These are phyloP conservation scores for Areca catechu DNA, from an alignment of 176 grass and related monocot genomes.

Conservation along the genomic window DNA sequence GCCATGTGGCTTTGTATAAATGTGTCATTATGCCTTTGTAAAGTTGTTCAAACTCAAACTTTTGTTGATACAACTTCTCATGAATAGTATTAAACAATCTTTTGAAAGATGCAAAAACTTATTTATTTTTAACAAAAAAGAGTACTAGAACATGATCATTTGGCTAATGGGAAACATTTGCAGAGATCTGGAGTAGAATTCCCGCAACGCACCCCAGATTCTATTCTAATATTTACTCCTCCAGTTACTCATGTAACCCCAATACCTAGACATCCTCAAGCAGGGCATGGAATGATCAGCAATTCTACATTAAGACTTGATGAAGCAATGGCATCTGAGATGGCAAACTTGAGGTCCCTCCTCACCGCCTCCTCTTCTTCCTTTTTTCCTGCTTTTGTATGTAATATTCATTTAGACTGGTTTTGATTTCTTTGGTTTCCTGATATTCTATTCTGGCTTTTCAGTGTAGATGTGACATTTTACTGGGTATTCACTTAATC, in stretches of 20 bases:
- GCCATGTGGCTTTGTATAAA: too few relatives aligned
- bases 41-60: too few relatives aligned
- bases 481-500: neutral
- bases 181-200: conserved; percentile 67
- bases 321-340: conserved; percentile 65
- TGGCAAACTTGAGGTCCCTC: conserved; percentile 38
- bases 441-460: too few relatives aligned
- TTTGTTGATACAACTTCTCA: too few relatives aligned
- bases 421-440: too few relatives aligned
- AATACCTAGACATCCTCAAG: conserved; percentile 20
- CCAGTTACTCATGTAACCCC: conserved; percentile 22
- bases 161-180: neutral
- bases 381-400: too few relatives aligned
- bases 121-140: neutral
- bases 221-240: conserved; percentile 58
- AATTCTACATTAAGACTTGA: conserved; percentile 54
- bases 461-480: too few relatives aligned
- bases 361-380: too few relatives aligned
- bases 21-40: too few relatives aligned
- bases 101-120: neutral
- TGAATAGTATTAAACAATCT: too few relatives aligned
- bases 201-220: conserved; percentile 43
- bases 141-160: too few relatives aligned
- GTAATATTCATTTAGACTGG: too few relatives aligned
- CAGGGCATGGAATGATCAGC: conserved; percentile 36